phyloP scores from a whole-genome alignment of 1,284 basidiomycete species.

The Sphagnurus paluster region DNA sequence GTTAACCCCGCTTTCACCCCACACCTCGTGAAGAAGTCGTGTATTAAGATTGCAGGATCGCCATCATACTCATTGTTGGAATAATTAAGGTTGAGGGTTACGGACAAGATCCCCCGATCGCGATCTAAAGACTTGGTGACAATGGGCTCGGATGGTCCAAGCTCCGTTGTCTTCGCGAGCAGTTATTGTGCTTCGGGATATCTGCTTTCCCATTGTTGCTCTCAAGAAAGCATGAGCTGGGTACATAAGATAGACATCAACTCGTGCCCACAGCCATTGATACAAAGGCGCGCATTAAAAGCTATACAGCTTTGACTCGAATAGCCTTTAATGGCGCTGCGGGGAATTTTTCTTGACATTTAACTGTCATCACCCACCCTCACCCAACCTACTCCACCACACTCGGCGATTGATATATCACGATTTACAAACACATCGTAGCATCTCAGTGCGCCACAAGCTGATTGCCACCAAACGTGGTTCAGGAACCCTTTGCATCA shows the following conservation, averaged over 20 bases:
- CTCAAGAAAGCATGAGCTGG: background rate
- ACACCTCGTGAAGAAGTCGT: background rate
- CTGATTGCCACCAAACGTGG: background rate
- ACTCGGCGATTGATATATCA: background rate
- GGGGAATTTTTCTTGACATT: background rate
- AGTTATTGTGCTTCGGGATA: background rate
- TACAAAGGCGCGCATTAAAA: conserved; percentile 10
- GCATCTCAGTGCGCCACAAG: conserved; percentile 15
- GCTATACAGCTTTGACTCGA: background rate
- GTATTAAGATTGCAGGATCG: background rate
- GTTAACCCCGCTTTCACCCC: background rate
- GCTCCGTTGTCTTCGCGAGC: background rate
- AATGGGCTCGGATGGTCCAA: background rate
- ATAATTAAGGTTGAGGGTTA: too few species aligned
- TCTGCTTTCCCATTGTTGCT: background rate
- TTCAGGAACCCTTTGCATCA: conserved; percentile 1
- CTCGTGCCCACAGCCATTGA: conserved; percentile 1
- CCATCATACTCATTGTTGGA: too few species aligned
- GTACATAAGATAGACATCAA: conserved; percentile 9
- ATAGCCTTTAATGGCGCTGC: conserved; percentile 1
- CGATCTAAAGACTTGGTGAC: too few species aligned
- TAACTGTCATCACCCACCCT: background rate
- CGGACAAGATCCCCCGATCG: too few species aligned
- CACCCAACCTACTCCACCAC: background rate
- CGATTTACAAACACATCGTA: background rate